Evolutionary conservation across 2,329 filamentous ascomycete species (phyloP).

Genomic region (Diaporthe australafricana): DNA sequence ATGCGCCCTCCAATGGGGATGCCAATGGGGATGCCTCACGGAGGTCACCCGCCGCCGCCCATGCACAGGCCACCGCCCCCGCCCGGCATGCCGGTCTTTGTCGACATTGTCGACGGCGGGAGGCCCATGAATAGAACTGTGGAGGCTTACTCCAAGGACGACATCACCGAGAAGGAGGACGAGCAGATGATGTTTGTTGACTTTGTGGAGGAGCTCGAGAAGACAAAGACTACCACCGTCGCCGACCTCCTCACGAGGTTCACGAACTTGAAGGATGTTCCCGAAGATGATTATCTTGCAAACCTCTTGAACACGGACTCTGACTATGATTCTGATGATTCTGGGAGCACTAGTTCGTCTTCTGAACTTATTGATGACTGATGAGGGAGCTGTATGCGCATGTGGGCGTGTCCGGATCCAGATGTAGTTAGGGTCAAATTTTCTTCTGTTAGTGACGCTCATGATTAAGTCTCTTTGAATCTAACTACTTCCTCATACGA

Average conservation of each 20-base stretch:
- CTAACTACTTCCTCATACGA: background rate
- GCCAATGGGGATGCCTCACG: no score
- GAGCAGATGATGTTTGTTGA: slow-evolving; percentile 30
- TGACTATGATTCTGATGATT: slow-evolving; percentile 24
- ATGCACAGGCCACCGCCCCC: background rate
- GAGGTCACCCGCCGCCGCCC: background rate
- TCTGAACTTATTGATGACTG: background rate
- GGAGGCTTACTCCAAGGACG: no score
- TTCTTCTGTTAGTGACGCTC: background rate
- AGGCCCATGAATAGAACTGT: no score
- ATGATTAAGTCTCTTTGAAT: background rate
- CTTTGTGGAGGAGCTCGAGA: slow-evolving; percentile 24
- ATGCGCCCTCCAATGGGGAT: no score
- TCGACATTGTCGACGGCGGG: no score
- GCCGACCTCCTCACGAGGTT: slow-evolving; percentile 12
- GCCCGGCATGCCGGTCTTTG: background rate
- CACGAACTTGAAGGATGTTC: slow-evolving; percentile 22
- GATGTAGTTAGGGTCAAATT: background rate
- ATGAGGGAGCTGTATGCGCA: background rate
- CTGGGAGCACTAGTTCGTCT: background rate
- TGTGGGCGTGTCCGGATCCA: background rate
- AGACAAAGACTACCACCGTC: background rate
- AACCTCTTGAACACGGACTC: background rate
- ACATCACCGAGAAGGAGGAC: slow-evolving; percentile 26
- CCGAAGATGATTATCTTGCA: background rate